Evolutionary conservation across 2,329 filamentous ascomycete species (phyloP), one percentile per base, ranked within the genome.

Genomic region (Exophiala dermatitidis): DNA sequence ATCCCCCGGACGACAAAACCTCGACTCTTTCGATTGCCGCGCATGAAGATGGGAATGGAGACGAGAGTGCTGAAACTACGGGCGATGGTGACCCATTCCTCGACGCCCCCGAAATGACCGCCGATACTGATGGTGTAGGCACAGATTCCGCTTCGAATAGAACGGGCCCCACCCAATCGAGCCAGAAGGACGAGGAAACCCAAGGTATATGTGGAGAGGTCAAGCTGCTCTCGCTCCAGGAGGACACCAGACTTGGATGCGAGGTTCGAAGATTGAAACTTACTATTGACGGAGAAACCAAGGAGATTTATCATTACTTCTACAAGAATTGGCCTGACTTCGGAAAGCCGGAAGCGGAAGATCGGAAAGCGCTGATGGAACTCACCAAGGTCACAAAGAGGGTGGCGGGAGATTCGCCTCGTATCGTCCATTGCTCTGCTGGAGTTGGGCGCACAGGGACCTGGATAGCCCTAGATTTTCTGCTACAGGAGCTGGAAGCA

Each of bases 381-480:
- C 66, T 82, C 37, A 79, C 81, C 59, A 71, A 70, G 26, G 57
- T 72, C 29, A 74, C 74, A 2, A 71, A 69, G 12, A 70, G 67
- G 43, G 74, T 75, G 59, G 71, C 70, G 34, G 68, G 65, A 30
- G 72, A 72, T 5, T 90, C 86, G 63, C 88, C 91, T 3, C 84
- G 91, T 51, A 84, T 97, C 54, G 80, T 90, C 7, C 86, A 90
- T 69, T 90, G 87, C 73, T 95, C 88, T 66, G 93, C 93, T 5
- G 93, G 93, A 37, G 91, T 98, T 9, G 93, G 93, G 8, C 83
- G 93, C 51, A 95, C 88, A 5, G 93, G 93, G 33, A 97, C 93
- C 0, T 98, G 97, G 67, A 95, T 98, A 64, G 86, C 89, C 1
- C 79, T 98, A n/a, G 93, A 97, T 70, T 89, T 94, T 69, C 80